Evolutionary conservation across 2,329 filamentous ascomycete genomes (phyloP), one percentile per base, ranked within the genome.

Genomic region (Pestalotiopsis sp.): DNA sequence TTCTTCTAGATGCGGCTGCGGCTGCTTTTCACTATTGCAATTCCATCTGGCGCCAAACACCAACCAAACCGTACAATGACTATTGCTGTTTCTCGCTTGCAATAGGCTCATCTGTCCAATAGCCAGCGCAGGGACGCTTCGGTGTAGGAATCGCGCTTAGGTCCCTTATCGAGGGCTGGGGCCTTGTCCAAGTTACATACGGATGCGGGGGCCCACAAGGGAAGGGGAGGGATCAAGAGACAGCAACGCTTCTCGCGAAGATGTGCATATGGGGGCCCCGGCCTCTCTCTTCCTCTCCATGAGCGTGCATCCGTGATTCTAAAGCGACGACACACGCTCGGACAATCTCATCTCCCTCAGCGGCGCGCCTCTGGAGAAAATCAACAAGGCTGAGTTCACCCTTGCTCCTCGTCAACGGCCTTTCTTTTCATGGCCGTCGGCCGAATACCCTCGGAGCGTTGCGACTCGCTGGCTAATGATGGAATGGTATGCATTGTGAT

Each of bases 291-390:
- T 13, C 14, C 41, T n/a, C n/a, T n/a, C 45, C 45, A 52, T 52
- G 45, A 52, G 45, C 45, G 23, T 36, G 57, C 59, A 20, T 39
- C n/a, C 5, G 4, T 20, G 23, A 36, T 39, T 11, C 31, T 17
- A 36, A 62, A 39, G 59, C 27, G 20, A 62, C 59, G 31, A 39
- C 59, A 62, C 27, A 62, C 59, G 59, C 59, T 62, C 27, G 31
- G 59, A 39, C 59, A 39, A 62, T 31, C 31, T 62, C 27, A 59
- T 59, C 57, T 59, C 57, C 57, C 27, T 59, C 27, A 27, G 57
- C 57, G 4, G 11, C n/a, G 23, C 13, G 23, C 57, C 23, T 23
- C 23, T 27, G 23, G 4, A 12, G 11, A 20, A 17, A 23, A 23
- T 14, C 25, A 11, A 20, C 23, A 59, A 23, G 11, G 23, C 57